These are phyloP conservation scores for Podospora pseudoanserina DNA, from an alignment of 495 filamentous ascomycete genomes.

Conservation along the genomic window DNA sequence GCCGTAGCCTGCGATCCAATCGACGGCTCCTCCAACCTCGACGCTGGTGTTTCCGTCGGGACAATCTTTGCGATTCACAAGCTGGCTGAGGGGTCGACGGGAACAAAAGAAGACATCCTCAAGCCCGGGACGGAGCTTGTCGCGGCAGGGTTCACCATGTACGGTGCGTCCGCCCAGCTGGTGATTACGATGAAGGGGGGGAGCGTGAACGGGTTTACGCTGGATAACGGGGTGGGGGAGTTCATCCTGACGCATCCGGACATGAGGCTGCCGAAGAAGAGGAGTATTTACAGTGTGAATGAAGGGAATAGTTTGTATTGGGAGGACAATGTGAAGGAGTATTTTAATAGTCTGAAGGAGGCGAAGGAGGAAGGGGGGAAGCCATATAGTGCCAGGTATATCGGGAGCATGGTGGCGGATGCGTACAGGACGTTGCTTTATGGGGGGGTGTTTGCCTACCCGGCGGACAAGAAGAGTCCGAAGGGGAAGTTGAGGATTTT, in stretches of 20 bases:
- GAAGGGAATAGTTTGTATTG: conserved; percentile 97
- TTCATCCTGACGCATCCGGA: conserved; percentile 97
- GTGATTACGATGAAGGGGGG: conserved; percentile 97
- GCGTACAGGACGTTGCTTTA: conserved; percentile 94
- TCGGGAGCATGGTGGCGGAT: conserved; percentile 97
- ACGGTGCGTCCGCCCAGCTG: conserved; percentile 91
- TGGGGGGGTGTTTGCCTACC: conserved; percentile 96
- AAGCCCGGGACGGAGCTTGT: conserved; percentile 86
- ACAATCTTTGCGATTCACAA: conserved; percentile 97
- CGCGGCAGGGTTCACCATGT: conserved; percentile 98
- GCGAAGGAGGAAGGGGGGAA: conserved; percentile 60
- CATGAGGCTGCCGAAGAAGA: conserved; percentile 76
- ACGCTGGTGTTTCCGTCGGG: conserved; percentile 95
- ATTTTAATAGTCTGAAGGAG: conserved; percentile 84
- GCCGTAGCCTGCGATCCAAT: conserved; percentile 97
- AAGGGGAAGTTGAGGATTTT: conserved; percentile 97
- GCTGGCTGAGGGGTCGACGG: conserved; percentile 65
- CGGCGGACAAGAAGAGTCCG: conserved; percentile 93
- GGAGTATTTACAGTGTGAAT: conserved; percentile 95
- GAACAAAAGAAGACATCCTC: conserved; percentile 77
- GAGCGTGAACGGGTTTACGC: conserved; percentile 91
- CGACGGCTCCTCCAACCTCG: conserved; percentile 94
- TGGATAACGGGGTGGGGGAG: conserved; percentile 93
- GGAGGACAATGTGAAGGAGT: conserved; percentile 82
- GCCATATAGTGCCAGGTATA: conserved; percentile 92